Conservation (phyloP, 371 early-diverging fungal genomes). For the Syncephalis plumigaleata region DNA sequence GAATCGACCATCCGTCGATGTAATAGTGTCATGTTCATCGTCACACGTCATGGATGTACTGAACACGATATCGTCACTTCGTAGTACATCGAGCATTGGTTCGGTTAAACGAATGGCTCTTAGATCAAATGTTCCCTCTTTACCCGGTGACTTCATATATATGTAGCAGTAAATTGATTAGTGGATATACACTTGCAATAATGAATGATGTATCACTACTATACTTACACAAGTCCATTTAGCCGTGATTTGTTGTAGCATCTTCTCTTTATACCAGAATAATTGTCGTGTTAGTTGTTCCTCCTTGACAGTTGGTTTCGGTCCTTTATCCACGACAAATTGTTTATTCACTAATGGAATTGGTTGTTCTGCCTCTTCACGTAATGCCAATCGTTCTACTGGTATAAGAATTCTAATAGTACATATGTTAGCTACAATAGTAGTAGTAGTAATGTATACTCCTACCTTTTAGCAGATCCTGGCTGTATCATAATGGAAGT, state of each 20-base stretch:
- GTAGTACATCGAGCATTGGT: conserved; percentile 27
- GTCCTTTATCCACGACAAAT: conserved; percentile 48
- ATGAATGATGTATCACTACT: too few species aligned
- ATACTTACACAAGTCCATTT: conserved; percentile 25
- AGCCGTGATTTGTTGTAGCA: conserved; percentile 32
- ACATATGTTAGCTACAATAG: background rate
- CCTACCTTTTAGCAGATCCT: conserved; percentile 17
- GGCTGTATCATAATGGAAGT: conserved; percentile 10
- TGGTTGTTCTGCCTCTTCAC: conserved; percentile 22
- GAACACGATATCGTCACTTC: conserved; percentile 37
- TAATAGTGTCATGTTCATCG: background rate
- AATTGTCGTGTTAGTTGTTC: conserved; percentile 30
- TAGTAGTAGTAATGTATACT: background rate
- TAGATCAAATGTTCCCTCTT: conserved; percentile 29
- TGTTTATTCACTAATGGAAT: conserved; percentile 64
- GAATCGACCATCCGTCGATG: conserved; percentile 18
- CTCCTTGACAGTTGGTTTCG: conserved; percentile 25
- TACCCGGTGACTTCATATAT: conserved; percentile 11
- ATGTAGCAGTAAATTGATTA: conserved; percentile 1
- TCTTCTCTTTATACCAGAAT: conserved; percentile 66
- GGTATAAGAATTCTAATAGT: conserved; percentile 43
- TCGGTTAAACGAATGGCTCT: conserved; percentile 27
- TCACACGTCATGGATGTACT: background rate
- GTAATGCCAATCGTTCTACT: conserved; percentile 34
- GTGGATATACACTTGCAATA: background rate